Conservation (phyloP, 352 stramenopile species). For the Stephanocyclus meneghinianus region DNA sequence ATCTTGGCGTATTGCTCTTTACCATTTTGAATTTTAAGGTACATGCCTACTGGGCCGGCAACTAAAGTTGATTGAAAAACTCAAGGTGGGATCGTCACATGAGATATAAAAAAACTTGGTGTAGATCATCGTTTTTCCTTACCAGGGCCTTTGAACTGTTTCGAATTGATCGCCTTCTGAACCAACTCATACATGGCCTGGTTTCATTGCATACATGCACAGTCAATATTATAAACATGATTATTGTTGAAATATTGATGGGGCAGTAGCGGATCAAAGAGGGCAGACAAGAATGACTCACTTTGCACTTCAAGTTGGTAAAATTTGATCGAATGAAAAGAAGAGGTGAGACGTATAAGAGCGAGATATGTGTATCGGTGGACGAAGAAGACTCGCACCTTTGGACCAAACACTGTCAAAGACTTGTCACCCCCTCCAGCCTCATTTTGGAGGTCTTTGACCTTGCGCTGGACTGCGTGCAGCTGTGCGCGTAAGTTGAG, state of each 20-base stretch:
- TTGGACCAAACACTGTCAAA: slow-evolving; percentile 66
- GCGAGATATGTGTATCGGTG: no score
- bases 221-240: no score
- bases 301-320: no score
- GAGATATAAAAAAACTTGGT: no score
- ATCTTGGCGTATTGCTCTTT: slow-evolving; percentile 79
- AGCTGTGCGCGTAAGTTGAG: slow-evolving; percentile 17
- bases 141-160: slow-evolving; percentile 63
- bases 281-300: no score
- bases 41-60: slow-evolving; percentile 79
- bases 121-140: no score
- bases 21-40: slow-evolving; percentile 77
- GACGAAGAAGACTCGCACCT: slow-evolving; percentile 15
- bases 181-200: slow-evolving; percentile 34
- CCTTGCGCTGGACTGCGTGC: slow-evolving; percentile 41
- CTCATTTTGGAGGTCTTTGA: slow-evolving; percentile 54
- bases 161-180: slow-evolving; percentile 30
- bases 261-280: no score
- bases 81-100: no score
- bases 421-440: slow-evolving; percentile 42
- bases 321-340: no score
- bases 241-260: no score
- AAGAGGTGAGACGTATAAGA: no score
- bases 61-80: slow-evolving; percentile 26
- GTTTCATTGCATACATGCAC: background rate